These are phyloP conservation scores for Amanita thiersii DNA, from an alignment of 768 basidiomycete genomes.

Conservation along the genomic window DNA sequence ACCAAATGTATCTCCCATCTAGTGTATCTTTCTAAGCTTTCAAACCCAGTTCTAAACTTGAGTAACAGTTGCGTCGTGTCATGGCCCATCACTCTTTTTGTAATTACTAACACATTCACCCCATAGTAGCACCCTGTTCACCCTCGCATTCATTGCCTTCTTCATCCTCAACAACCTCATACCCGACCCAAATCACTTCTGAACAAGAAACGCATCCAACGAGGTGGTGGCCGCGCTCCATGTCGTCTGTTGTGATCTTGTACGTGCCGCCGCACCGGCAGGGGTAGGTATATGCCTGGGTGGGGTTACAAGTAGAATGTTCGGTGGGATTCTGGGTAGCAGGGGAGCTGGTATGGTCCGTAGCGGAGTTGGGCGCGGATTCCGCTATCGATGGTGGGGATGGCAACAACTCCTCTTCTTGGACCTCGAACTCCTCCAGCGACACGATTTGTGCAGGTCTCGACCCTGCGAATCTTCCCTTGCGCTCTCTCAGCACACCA, in stretches of 20 bases:
- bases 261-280: slow-evolving; percentile 76
- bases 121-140: too few relatives aligned
- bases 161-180: slow-evolving; percentile 43
- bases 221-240: slow-evolving; percentile 69
- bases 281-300: slow-evolving; percentile 51
- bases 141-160: slow-evolving; percentile 9
- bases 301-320: too few relatives aligned
- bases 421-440: slow-evolving; percentile 58
- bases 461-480: slow-evolving; percentile 19
- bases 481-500: slow-evolving; percentile 11
- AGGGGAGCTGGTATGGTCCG: too few relatives aligned
- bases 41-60: too few relatives aligned
- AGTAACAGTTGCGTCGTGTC: too few relatives aligned
- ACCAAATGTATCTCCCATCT: too few relatives aligned
- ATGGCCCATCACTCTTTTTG: too few relatives aligned
- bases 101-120: too few relatives aligned
- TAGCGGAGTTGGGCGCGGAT: too few relatives aligned
- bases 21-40: too few relatives aligned
- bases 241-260: slow-evolving; percentile 41
- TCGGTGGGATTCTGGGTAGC: too few relatives aligned
- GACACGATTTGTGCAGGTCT: slow-evolving; percentile 76
- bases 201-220: slow-evolving; percentile 71
- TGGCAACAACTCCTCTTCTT: slow-evolving; percentile 16
- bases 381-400: too few relatives aligned
- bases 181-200: slow-evolving; percentile 82